Conservation (phyloP, 78 protist genomes). For the Protostelium mycophagum region DNA sequence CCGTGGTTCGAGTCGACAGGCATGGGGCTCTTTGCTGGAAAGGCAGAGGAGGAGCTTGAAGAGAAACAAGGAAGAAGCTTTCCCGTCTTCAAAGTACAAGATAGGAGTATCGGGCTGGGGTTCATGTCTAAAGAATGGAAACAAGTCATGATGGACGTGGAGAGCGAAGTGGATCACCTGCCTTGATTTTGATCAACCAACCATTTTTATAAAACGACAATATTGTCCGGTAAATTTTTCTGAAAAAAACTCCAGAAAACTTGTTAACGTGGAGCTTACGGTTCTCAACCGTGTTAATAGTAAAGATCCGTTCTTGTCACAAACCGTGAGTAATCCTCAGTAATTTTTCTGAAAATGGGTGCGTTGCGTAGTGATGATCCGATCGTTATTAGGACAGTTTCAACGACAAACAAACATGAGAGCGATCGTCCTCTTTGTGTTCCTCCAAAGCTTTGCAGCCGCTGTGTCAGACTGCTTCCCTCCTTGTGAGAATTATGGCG, state of each 20-base stretch:
- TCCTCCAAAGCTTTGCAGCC: background rate
- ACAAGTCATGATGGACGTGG: background rate
- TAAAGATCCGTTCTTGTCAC: no score
- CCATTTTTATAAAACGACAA: no score
- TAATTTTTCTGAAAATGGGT: no score
- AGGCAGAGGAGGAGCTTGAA: background rate
- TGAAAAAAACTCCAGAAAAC: no score
- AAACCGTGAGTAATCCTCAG: no score
- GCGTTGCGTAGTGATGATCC: no score
- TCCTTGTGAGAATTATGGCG: background rate
- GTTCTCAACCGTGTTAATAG: no score
- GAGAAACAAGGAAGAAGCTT: background rate
- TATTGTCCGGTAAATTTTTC: no score
- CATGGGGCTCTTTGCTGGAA: background rate
- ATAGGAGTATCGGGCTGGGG: background rate
- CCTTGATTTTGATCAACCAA: no score
- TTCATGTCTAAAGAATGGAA: background rate
- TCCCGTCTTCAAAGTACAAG: background rate
- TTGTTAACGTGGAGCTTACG: no score
- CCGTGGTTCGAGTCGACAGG: background rate
- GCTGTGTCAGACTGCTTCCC: background rate
- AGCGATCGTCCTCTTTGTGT: background rate
- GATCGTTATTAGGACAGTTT: no score
- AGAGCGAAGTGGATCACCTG: background rate
- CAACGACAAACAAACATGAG: background rate